Evolutionary conservation across 176 grass and related monocot genomes (phyloP), one percentile per base, ranked within the genome.

Genomic region (Puccinellia tenuiflora): DNA sequence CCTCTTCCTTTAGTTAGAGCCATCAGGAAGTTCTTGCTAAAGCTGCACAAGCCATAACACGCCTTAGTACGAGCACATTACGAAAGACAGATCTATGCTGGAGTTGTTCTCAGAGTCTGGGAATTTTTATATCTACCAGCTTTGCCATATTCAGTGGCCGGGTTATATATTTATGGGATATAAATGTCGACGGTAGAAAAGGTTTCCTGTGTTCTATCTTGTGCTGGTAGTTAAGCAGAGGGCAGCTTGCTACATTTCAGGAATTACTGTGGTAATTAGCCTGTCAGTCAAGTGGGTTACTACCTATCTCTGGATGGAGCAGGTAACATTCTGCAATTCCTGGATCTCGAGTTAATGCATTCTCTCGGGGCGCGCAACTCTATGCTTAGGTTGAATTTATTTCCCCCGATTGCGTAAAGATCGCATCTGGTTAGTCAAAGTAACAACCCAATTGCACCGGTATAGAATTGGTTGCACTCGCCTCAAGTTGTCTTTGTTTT

Each of bases 1-100:
- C 92, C 96, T 88, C 92, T 98, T 46, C 81, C 88, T 8, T 72
- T 98, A 77, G 88, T 98, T 39, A 87, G 94, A 62, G 90, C 90
- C 37, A 70, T 98, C 40, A 88, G 92, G 68, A 98, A 89, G 69
- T 95, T 98, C 75, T 75, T 95, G 33, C 68, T 72, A 55, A 83
- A 79, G 62, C 70, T 94, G 14, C 55, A 81, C 30, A 26, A 75
- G 54, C 28, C 38, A 64, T 79, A 64, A 85, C 31, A 85, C 25
- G 25, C 55, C 61, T n/a, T 54, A 24, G 13, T 54, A 2, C 1
- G 5, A 17, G 3, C 40, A 26, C 39, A 82, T 69, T 29, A 60
- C 38, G 13, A 75, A 39, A n/a, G 38, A 6, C 20, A 81, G 10
- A 13, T 61, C 21, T 57, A 64, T 64, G 21, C 77, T 75, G 47